Evolutionary conservation across 768 basidiomycete genomes (phyloP).

Genomic region (Tricholomella constricta): DNA sequence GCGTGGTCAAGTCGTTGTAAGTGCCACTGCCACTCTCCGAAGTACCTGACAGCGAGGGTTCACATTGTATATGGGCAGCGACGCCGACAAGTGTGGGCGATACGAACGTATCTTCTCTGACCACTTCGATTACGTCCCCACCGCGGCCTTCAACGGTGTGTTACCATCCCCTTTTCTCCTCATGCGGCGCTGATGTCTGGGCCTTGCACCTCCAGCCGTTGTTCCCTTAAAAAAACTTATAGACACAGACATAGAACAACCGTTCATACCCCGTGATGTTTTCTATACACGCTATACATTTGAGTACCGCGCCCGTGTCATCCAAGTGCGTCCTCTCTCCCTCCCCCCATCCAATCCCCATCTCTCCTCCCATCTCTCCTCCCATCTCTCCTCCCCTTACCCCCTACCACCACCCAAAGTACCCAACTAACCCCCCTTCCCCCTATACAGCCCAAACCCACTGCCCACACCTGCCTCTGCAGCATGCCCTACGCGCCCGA

Average conservation of each 20-base stretch:
- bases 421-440: too few relatives aligned
- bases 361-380: neutral
- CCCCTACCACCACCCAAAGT: neutral
- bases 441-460: constrained; percentile 42
- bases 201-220: constrained; percentile 29
- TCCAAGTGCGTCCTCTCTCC: constrained; percentile 33
- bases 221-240: constrained; percentile 35
- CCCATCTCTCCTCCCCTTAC: neutral
- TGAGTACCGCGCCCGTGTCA: constrained; percentile 30
- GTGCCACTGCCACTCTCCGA: constrained; percentile 20
- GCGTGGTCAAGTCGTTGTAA: constrained; percentile 50
- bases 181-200: neutral
- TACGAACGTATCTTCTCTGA: constrained; percentile 55
- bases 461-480: constrained; percentile 45
- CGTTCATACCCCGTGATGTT: constrained; percentile 35
- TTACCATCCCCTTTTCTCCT: neutral
- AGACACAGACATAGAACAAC: constrained; percentile 41
- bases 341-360: neutral
- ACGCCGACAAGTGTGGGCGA: constrained; percentile 37
- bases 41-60: too few relatives aligned
- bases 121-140: constrained; percentile 47
- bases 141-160: constrained; percentile 49
- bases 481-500: constrained; percentile 47
- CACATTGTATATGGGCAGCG: constrained; percentile 28
- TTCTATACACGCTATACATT: constrained; percentile 55